These are phyloP conservation scores for Pilobolus umbonatus DNA, from an alignment of 192 early-diverging fungal genomes.

Conservation along the genomic window DNA sequence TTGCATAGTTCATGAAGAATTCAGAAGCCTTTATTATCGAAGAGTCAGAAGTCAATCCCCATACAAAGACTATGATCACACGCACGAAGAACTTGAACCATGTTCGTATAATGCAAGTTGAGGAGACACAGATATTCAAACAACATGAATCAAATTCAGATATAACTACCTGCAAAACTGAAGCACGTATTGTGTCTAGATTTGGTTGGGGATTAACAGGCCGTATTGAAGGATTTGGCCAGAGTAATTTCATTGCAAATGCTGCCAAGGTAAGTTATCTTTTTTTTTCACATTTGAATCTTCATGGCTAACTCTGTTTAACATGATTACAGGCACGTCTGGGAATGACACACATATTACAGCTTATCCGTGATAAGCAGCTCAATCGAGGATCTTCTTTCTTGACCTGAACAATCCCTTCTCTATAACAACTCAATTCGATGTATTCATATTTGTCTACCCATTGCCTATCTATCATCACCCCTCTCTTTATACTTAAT, in stretches of 20 bases:
- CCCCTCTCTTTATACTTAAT: too few relatives aligned
- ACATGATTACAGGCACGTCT: constrained; percentile 21
- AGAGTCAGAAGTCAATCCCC: constrained; percentile 78
- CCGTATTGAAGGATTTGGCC: constrained; percentile 85
- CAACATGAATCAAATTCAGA: constrained; percentile 47
- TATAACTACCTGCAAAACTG: constrained; percentile 70
- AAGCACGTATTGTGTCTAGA: constrained; percentile 84
- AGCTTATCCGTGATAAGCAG: constrained; percentile 27
- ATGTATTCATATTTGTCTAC: too few relatives aligned
- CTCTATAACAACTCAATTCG: too few relatives aligned
- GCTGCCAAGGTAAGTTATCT: constrained; percentile 48
- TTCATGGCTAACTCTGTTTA: not conserved
- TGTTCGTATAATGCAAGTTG: constrained; percentile 86
- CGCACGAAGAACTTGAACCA: constrained; percentile 89
- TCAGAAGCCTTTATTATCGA: constrained; percentile 91
- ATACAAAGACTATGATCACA: constrained; percentile 72
- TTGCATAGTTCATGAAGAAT: constrained; percentile 64
- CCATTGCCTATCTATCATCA: too few relatives aligned
- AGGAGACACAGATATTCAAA: constrained; percentile 80
- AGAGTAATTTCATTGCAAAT: constrained; percentile 80
- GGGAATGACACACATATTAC: constrained; percentile 26
- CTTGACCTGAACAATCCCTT: too few relatives aligned
- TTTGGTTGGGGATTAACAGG: constrained; percentile 81
- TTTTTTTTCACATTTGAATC: not conserved
- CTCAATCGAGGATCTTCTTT: too few relatives aligned